Conservation (phyloP, 148 eudicot genomes). For the Pouteria glomerata region DNA sequence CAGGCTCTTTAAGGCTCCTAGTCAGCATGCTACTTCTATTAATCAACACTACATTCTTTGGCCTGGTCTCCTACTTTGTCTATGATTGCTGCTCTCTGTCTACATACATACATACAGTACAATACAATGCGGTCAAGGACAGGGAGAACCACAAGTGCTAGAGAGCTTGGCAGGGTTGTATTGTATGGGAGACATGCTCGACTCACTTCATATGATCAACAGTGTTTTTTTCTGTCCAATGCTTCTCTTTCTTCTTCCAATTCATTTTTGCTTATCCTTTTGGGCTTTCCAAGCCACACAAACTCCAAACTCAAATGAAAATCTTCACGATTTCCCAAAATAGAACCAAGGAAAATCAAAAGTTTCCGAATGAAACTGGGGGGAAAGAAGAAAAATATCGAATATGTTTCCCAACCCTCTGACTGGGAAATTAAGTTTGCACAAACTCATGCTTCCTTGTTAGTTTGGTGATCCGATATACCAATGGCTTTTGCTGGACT, state of each 20-base stretch:
- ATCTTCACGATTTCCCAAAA: too few relatives aligned
- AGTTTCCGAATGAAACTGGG: not conserved
- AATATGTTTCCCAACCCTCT: not conserved
- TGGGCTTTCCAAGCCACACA: not conserved
- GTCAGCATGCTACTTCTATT: too few relatives aligned
- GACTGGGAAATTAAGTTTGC: not conserved
- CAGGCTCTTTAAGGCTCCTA: too few relatives aligned
- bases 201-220: not conserved
- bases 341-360: not conserved
- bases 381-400: not conserved
- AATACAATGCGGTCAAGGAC: not conserved
- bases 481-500: not conserved
- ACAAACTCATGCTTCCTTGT: not conserved
- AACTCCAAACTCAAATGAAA: not conserved
- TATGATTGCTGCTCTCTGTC: too few relatives aligned
- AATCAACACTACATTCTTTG: too few relatives aligned
- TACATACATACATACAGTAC: not conserved
- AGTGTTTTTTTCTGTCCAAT: not conserved
- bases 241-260: not conserved
- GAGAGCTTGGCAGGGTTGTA: not conserved
- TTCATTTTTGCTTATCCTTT: not conserved
- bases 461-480: not conserved
- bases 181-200: not conserved
- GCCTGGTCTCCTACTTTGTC: too few relatives aligned
- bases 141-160: not conserved